These are phyloP conservation scores for Melaleuca quinquenervia DNA, from an alignment of 345 rosid genomes.

Conservation along the genomic window DNA sequence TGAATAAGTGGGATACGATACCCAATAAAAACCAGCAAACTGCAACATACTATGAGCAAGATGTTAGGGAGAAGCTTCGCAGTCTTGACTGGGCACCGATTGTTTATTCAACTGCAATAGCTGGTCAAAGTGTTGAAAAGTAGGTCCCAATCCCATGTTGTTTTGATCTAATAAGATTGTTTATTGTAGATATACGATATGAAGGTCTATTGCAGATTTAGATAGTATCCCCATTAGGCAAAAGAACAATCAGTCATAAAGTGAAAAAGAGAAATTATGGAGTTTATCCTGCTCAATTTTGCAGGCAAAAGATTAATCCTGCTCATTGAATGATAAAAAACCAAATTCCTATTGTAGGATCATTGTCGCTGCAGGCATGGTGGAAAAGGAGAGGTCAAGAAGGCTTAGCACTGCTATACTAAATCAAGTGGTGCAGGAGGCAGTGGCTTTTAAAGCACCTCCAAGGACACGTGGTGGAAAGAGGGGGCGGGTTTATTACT, in stretches of 20 bases:
- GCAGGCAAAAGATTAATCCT: not conserved
- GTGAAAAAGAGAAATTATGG: not conserved
- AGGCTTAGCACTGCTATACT: slow-evolving; percentile 73
- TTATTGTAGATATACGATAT: not conserved
- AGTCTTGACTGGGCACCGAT: slow-evolving; percentile 90
- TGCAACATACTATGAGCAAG: slow-evolving; percentile 69
- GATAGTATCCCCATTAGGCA: not conserved
- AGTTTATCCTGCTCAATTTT: not conserved
- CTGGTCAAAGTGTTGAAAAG: slow-evolving; percentile 88
- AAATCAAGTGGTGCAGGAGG: slow-evolving; percentile 83
- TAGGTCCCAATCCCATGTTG: slow-evolving; percentile 10
- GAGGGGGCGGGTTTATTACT: slow-evolving; percentile 83
- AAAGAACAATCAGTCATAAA: not conserved
- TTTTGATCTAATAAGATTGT: not conserved
- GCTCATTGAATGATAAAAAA: not conserved
- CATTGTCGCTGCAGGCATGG: slow-evolving; percentile 61
- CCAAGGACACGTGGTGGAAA: slow-evolving; percentile 88
- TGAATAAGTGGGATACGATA: slow-evolving; percentile 98
- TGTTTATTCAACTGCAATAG: slow-evolving; percentile 83
- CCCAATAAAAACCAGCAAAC: slow-evolving; percentile 84
- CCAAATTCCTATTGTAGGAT: slow-evolving; percentile 34
- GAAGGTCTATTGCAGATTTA: not conserved
- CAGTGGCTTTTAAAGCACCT: slow-evolving; percentile 84
- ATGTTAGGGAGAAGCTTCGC: slow-evolving; percentile 87
- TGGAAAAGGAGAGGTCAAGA: slow-evolving; percentile 88